phyloP scores from a whole-genome alignment of 2,329 filamentous ascomycete species.

The Penicillium corylophilum region DNA sequence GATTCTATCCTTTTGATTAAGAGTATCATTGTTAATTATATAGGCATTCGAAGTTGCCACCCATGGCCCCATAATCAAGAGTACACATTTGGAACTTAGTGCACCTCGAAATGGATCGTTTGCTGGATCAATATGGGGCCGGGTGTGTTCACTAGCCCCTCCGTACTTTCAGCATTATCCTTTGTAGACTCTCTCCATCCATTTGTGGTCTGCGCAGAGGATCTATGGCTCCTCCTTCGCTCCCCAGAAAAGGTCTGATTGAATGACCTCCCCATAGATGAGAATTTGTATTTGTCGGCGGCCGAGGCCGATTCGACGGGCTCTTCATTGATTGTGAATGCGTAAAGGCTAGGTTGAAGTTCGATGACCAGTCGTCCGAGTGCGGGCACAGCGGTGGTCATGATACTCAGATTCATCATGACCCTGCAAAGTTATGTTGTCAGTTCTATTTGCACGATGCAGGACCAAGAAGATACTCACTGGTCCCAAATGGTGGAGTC shows the following conservation, averaged over 20 bases:
- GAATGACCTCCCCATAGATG: constrained; percentile 3
- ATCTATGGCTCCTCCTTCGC: neutral
- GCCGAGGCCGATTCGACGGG: neutral
- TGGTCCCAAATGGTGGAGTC: constrained; percentile 19
- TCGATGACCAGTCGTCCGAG: constrained; percentile 17
- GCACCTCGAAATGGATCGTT: constrained; percentile 16
- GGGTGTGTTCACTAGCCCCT: constrained; percentile 9
- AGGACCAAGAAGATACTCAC: constrained; percentile 4
- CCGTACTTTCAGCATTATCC: constrained; percentile 12
- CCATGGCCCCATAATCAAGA: neutral
- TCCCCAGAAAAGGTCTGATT: neutral
- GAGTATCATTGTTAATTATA: neutral
- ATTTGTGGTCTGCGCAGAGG: constrained; percentile 3
- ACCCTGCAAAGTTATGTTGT: neutral
- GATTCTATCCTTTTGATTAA: neutral
- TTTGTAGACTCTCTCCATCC: constrained; percentile 11
- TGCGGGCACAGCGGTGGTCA: constrained; percentile 16
- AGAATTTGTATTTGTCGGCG: constrained; percentile 4
- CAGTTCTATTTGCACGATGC: neutral
- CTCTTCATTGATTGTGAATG: constrained; percentile 14
- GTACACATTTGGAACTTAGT: neutral
- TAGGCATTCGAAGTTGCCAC: neutral
- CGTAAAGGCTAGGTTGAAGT: constrained; percentile 14
- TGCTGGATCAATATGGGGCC: constrained; percentile 10
- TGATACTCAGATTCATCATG: constrained; percentile 19